phyloP scores from a whole-genome alignment of 495 filamentous ascomycete species.

The Bathelium albidoporum region DNA sequence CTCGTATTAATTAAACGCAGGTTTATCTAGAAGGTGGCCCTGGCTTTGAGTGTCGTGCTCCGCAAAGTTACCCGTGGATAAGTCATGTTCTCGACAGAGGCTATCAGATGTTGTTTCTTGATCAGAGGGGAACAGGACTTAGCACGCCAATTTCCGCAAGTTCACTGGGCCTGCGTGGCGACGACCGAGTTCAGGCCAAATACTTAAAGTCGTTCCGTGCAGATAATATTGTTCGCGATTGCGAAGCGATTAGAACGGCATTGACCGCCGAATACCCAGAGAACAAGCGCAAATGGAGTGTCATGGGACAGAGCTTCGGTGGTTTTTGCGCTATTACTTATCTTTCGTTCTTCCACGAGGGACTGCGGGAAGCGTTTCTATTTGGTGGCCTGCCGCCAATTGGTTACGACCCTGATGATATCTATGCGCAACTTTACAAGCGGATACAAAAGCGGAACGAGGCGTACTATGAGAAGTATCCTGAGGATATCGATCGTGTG shows the following conservation, averaged over 20 bases:
- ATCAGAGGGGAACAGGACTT: constrained; percentile 81
- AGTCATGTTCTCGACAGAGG: constrained; percentile 64
- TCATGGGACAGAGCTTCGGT: constrained; percentile 85
- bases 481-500: constrained; percentile 66
- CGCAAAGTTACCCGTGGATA: constrained; percentile 60
- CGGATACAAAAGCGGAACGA: constrained; percentile 57
- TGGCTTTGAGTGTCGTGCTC: constrained; percentile 60
- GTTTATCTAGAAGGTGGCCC: constrained; percentile 50
- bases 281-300: constrained; percentile 65
- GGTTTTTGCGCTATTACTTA: constrained; percentile 78
- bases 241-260: constrained; percentile 68
- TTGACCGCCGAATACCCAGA: constrained; percentile 60
- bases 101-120: constrained; percentile 74
- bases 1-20: constrained; percentile 5
- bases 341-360: constrained; percentile 66
- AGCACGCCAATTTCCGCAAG: constrained; percentile 66
- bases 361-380: constrained; percentile 70
- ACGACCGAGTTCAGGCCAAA: constrained; percentile 55
- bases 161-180: constrained; percentile 54
- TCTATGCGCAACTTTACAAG: constrained; percentile 62
- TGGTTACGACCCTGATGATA: constrained; percentile 56
- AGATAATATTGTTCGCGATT: constrained; percentile 76
- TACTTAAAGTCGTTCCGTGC: constrained; percentile 84
- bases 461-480: constrained; percentile 75
- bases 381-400: constrained; percentile 75